Evolutionary conservation across 2,329 filamentous ascomycete species (phyloP).

Genomic region (Metarhizium brunneum): DNA sequence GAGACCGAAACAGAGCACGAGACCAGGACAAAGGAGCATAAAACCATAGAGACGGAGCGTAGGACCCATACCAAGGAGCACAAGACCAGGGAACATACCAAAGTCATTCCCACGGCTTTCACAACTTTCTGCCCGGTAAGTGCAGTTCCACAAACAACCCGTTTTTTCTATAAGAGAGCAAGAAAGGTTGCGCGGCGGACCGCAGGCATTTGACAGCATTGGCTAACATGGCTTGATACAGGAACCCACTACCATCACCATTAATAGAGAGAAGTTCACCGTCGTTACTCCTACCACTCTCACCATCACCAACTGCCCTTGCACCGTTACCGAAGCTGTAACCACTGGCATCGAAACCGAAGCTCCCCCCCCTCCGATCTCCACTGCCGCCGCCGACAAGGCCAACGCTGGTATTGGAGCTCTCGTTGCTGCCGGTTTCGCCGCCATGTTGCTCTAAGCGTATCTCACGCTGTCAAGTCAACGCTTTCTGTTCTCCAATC

Average conservation of each 20-base stretch:
- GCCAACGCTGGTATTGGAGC: constrained; percentile 24
- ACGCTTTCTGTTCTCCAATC: neutral
- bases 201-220: neutral
- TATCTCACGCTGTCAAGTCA: neutral
- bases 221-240: constrained; percentile 4
- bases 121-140: constrained; percentile 35
- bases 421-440: constrained; percentile 28
- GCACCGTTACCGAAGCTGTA: constrained; percentile 26
- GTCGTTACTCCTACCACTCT: constrained; percentile 31
- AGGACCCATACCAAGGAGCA: neutral
- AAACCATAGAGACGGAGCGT: too few species aligned
- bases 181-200: too few species aligned
- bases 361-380: constrained; percentile 7
- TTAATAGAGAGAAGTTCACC: constrained; percentile 34
- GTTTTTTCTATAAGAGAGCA: neutral
- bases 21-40: neutral
- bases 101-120: constrained; percentile 28
- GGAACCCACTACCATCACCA: constrained; percentile 24
- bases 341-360: neutral
- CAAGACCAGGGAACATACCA: constrained; percentile 16
- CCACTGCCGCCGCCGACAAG: constrained; percentile 29
- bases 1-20: neutral
- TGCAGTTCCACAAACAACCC: neutral
- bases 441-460: constrained; percentile 26
- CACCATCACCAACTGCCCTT: constrained; percentile 40